Conservation (phyloP, 2,329 filamentous ascomycete species). For the Thermoascus crustaceus region DNA sequence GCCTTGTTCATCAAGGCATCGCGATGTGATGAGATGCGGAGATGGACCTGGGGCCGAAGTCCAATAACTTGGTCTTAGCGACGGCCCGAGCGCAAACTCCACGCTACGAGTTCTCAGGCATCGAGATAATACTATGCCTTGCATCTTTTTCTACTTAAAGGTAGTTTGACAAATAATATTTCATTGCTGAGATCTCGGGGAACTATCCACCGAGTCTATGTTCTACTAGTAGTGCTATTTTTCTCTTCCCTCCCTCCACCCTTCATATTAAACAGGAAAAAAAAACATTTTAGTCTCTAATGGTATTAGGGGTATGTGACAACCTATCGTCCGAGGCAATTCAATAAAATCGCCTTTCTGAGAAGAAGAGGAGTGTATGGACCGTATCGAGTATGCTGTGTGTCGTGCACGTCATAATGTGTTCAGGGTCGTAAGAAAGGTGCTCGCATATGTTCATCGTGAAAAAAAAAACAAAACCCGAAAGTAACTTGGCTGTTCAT, state of each 20-base stretch:
- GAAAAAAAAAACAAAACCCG: neutral
- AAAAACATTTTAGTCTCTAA: conserved; percentile 1
- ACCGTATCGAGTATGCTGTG: neutral
- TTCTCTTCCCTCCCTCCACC: neutral
- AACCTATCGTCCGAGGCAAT: too few species aligned
- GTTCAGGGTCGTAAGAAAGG: neutral
- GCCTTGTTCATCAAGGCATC: too few species aligned
- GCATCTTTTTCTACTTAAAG: too few species aligned
- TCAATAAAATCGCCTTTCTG: too few species aligned
- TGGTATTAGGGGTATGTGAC: neutral
- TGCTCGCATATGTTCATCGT: neutral
- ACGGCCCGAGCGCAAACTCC: too few species aligned
- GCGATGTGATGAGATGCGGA: too few species aligned
- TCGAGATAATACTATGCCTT: too few species aligned
- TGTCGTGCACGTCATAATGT: conserved; percentile 1
- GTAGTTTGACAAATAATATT: too few species aligned
- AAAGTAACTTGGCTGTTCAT: neutral
- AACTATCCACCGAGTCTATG: conserved; percentile 1
- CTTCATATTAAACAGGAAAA: conserved; percentile 1
- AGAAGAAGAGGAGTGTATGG: too few species aligned
- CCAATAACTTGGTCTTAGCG: too few species aligned
- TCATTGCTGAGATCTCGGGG: conserved; percentile 2
- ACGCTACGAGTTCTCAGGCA: too few species aligned
- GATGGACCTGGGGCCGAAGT: too few species aligned
- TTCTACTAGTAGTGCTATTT: conserved; percentile 1